These are phyloP conservation scores for Sugiyamaella qingdaonensis DNA, from an alignment of 805 yeast genomes.

Conservation along the genomic window DNA sequence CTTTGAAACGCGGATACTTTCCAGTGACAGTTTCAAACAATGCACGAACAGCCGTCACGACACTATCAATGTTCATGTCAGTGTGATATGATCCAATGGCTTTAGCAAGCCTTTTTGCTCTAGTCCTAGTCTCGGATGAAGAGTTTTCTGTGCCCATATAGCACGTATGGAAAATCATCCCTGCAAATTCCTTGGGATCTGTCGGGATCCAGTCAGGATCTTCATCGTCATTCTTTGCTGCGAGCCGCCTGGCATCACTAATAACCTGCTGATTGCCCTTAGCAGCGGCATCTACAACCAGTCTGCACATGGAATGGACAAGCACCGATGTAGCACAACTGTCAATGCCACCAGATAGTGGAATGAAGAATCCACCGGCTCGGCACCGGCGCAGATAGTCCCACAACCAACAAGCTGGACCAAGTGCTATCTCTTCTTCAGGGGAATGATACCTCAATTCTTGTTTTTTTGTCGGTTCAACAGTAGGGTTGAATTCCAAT, in stretches of 20 bases:
- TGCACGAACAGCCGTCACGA: slow-evolving; percentile 67
- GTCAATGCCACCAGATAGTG: slow-evolving; percentile 96
- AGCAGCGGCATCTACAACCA: slow-evolving; percentile 66
- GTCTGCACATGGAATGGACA: slow-evolving; percentile 88
- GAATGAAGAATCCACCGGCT: slow-evolving; percentile 88
- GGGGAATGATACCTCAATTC: slow-evolving; percentile 68
- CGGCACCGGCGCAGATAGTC: slow-evolving; percentile 89
- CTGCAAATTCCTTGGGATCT: slow-evolving; percentile 72
- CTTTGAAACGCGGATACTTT: slow-evolving; percentile 78
- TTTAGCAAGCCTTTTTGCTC: slow-evolving; percentile 73
- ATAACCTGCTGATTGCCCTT: slow-evolving; percentile 75
- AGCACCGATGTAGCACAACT: slow-evolving; percentile 96
- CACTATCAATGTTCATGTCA: slow-evolving; percentile 84
- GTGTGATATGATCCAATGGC: slow-evolving; percentile 85
- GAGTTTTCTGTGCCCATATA: slow-evolving; percentile 97
- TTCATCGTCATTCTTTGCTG: slow-evolving; percentile 41
- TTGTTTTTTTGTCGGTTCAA: slow-evolving; percentile 52
- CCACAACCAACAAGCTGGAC: slow-evolving; percentile 99
- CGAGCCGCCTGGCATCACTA: slow-evolving; percentile 64
- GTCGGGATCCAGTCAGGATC: slow-evolving; percentile 59
- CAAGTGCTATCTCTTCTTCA: slow-evolving; percentile 94
- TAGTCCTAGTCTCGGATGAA: slow-evolving; percentile 73
- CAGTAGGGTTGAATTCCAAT: slow-evolving; percentile 50
- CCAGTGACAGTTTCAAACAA: slow-evolving; percentile 90
- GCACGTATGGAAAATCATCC: slow-evolving; percentile 75